A percentile compares a stretch with the other conserved stretches of the same genome.
phyloP scores from a whole-genome alignment of 2,329 filamentous ascomycete species.

The Aspergillus sp. region DNA sequence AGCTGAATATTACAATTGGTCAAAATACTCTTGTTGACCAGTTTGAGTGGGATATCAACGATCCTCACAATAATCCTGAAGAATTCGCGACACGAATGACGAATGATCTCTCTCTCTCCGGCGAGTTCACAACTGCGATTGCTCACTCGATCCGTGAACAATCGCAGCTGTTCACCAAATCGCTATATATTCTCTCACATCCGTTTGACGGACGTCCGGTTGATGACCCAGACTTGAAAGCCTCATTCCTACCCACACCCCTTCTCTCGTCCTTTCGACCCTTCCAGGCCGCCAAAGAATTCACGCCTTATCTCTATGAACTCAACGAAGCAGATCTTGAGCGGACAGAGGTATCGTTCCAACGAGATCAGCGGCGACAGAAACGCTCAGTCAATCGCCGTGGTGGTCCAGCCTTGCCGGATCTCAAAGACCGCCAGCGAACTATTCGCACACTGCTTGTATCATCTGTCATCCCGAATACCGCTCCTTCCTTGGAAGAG shows the following conservation, averaged over 20 bases:
- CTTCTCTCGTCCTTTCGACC: conserved; percentile 83
- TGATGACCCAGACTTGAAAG: conserved; percentile 86
- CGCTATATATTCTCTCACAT: conserved; percentile 89
- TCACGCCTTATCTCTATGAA: conserved; percentile 90
- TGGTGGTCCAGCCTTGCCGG: conserved; percentile 90
- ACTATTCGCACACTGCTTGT: conserved; percentile 92
- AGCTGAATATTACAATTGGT: conserved; percentile 96
- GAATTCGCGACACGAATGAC: conserved; percentile 92
- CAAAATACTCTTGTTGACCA: conserved; percentile 93
- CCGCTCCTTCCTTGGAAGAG: conserved; percentile 77
- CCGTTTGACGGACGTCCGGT: conserved; percentile 92
- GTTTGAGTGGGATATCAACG: conserved; percentile 99
- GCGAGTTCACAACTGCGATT: conserved; percentile 96
- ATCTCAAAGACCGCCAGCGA: conserved; percentile 90
- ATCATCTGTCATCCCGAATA: conserved; percentile 88
- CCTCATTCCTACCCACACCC: conserved; percentile 84
- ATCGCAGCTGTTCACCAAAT: conserved; percentile 89
- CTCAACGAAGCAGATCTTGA: conserved; percentile 89
- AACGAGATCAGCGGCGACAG: conserved; percentile 88
- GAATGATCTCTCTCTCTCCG: conserved; percentile 83
- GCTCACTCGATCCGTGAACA: conserved; percentile 98
- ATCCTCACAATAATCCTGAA: conserved; percentile 89
- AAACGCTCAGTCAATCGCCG: conserved; percentile 94
- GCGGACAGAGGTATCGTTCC: conserved; percentile 87
- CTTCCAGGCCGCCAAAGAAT: conserved; percentile 92